These are phyloP conservation scores for Sporothrix luriei DNA, from an alignment of 2,329 filamentous ascomycete species.

Conservation along the genomic window DNA sequence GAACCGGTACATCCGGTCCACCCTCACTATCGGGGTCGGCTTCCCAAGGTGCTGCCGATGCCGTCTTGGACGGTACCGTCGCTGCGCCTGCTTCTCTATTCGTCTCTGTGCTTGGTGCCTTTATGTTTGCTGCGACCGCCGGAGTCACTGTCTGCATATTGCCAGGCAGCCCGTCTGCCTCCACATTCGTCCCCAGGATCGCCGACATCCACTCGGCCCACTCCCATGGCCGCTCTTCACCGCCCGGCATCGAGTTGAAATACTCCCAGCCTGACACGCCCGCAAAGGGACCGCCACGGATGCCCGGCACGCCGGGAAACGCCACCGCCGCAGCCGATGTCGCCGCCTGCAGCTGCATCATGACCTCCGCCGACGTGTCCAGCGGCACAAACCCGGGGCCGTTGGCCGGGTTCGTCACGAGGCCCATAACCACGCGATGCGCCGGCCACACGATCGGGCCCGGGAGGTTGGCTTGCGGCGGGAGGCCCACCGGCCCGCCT, in stretches of 20 bases:
- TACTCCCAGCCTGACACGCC: constrained; percentile 89
- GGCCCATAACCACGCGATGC: constrained; percentile 70
- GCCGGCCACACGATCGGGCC: constrained; percentile 67
- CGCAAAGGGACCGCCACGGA: constrained; percentile 55
- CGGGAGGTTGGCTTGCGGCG: constrained; percentile 62
- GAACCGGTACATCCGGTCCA: constrained; percentile 37
- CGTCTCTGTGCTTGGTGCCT: background rate
- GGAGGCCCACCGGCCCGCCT: constrained; percentile 49
- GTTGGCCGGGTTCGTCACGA: constrained; percentile 74
- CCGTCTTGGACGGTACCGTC: background rate
- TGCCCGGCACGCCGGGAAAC: constrained; percentile 10
- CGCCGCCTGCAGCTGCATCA: constrained; percentile 52
- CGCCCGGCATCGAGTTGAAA: constrained; percentile 70
- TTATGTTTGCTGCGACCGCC: background rate
- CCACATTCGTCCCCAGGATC: constrained; percentile 38
- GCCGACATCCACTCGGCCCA: constrained; percentile 69
- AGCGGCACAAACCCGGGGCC: constrained; percentile 67
- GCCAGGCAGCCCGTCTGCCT: constrained; percentile 19
- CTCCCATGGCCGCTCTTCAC: constrained; percentile 64
- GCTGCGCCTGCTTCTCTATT: background rate
- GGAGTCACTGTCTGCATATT: background rate
- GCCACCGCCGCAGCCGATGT: constrained; percentile 8
- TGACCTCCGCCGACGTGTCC: constrained; percentile 57
- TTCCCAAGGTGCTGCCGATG: constrained; percentile 25
- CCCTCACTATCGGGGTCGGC: constrained; percentile 39